Conservation (phyloP, 2,329 filamentous ascomycete species). For the Neofusicoccum parvum region DNA sequence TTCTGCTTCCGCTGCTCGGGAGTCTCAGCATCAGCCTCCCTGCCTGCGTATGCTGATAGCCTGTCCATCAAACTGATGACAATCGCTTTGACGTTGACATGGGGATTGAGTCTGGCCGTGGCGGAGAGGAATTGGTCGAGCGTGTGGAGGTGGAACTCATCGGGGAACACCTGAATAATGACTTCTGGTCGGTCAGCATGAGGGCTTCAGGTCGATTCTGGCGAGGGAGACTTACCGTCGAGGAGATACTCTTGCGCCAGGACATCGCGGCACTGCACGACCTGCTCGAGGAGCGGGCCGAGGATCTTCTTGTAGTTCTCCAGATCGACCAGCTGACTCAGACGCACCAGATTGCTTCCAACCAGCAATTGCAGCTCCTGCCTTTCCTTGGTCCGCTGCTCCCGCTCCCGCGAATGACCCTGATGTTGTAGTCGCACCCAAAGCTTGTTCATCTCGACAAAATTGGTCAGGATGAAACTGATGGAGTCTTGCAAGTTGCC, state of each 20-base stretch:
- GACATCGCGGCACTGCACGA: conserved; percentile 96
- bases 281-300: conserved; percentile 87
- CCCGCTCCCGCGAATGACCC: conserved; percentile 90
- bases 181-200: conserved; percentile 56
- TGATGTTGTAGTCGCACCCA: conserved; percentile 98
- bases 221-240: conserved; percentile 59
- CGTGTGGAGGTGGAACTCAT: conserved; percentile 97
- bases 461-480: conserved; percentile 97
- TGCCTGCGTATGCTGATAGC: conserved; percentile 88
- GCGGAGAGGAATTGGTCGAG: conserved; percentile 93
- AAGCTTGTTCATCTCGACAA: conserved; percentile 99
- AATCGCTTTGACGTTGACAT: conserved; percentile 97
- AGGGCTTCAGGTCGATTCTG: background rate
- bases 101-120: conserved; percentile 88
- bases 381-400: conserved; percentile 89
- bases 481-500: conserved; percentile 97
- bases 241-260: conserved; percentile 95
- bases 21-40: conserved; percentile 74
- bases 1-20: conserved; percentile 72
- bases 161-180: conserved; percentile 97
- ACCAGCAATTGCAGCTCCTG: conserved; percentile 95
- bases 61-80: conserved; percentile 98
- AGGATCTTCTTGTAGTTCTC: conserved; percentile 94
- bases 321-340: conserved; percentile 94
- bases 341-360: conserved; percentile 90